Evolutionary conservation across 2,329 filamentous ascomycete genomes (phyloP).

Genomic region (Pseudogymnoascus sp.): DNA sequence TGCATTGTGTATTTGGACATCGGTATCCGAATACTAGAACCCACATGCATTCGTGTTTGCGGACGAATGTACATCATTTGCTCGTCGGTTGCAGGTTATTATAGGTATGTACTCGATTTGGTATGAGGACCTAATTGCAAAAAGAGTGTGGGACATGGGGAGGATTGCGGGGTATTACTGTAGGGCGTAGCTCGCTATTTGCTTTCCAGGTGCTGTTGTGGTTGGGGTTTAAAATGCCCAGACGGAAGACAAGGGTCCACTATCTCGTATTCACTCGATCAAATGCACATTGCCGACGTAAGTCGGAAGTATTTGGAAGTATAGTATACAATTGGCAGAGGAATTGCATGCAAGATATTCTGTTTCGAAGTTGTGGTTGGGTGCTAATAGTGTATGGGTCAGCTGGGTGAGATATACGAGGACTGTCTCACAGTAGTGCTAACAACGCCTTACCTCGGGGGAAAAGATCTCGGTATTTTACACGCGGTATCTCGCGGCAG

Average conservation of each 20-base stretch:
- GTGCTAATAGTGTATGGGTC: not conserved
- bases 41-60: too few relatives aligned
- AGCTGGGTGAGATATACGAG: slow-evolving; percentile 1
- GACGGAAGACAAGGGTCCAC: slow-evolving; percentile 24
- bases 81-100: too few relatives aligned
- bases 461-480: not conserved
- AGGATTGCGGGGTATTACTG: too few relatives aligned
- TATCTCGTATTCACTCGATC: not conserved
- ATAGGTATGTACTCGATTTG: too few relatives aligned
- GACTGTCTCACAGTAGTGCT: not conserved
- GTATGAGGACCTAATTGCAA: too few relatives aligned
- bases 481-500: not conserved
- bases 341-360: not conserved
- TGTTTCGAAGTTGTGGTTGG: not conserved
- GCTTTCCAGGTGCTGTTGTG: slow-evolving; percentile 38
- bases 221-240: slow-evolving; percentile 39
- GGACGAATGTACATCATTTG: too few relatives aligned
- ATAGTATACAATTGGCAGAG: not conserved
- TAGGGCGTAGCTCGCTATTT: slow-evolving; percentile 43
- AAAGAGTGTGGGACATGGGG: too few relatives aligned
- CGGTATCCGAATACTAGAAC: too few relatives aligned
- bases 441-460: not conserved
- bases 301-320: not conserved
- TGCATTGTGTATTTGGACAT: too few relatives aligned
- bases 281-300: not conserved